Conservation (phyloP, 2,329 filamentous ascomycete genomes). For the Capronia coronata region DNA sequence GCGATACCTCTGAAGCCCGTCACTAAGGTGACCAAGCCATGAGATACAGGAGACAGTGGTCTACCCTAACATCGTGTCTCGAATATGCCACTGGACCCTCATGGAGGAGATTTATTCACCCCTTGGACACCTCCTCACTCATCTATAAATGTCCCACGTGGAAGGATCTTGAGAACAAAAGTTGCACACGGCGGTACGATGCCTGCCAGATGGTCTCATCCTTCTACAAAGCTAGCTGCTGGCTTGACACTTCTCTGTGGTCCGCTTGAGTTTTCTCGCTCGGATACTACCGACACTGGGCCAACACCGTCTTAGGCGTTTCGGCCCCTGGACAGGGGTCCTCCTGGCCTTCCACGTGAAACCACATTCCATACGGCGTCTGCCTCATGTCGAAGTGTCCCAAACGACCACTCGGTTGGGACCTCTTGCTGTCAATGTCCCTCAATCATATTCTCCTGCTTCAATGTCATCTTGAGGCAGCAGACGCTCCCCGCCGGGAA, state of each 20-base stretch:
- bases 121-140: neutral
- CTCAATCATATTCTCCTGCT: neutral
- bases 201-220: too few relatives aligned
- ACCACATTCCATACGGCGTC: slow-evolving; percentile 12
- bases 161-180: neutral
- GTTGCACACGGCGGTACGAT: neutral
- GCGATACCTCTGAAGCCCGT: too few relatives aligned
- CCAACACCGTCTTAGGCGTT: neutral
- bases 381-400: slow-evolving; percentile 12
- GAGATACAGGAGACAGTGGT: neutral
- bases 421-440: neutral
- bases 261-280: slow-evolving; percentile 1
- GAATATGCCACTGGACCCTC: neutral
- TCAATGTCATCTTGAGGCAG: slow-evolving; percentile 1
- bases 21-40: too few relatives aligned
- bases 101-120: too few relatives aligned
- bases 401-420: slow-evolving; percentile 7
- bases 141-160: neutral
- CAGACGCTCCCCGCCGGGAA: neutral
- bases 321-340: slow-evolving; percentile 5
- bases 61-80: neutral
- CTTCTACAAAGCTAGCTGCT: too few relatives aligned
- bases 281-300: neutral
- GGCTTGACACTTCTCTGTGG: slow-evolving; percentile 6
- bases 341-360: slow-evolving; percentile 13